Evolutionary conservation across 23 red algal genomes (phyloP), one percentile per base, ranked within the genome.

Genomic region (Agarophyton chilense): DNA sequence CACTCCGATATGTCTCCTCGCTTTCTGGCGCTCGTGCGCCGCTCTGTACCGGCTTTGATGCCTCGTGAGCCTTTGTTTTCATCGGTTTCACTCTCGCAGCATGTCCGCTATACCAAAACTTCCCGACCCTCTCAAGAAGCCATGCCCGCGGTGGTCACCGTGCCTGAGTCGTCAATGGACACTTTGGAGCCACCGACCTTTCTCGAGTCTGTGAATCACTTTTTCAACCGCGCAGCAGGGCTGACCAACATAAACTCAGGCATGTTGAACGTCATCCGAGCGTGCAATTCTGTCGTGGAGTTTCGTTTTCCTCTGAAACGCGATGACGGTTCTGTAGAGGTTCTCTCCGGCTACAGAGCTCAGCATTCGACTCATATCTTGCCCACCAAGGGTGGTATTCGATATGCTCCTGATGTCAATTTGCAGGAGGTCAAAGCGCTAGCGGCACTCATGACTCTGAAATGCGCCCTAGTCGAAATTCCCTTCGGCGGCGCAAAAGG

Each of bases 401-500:
- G 96, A 0, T 98, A 94, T 62, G 92, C 92, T 45, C 58, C 80
- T 28, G 79, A 80, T 52, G 96, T 98, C 40, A 87, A 91, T 52
- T 61, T 93, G 88, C 76, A 93, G 49, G 96, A 98, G 67, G 96
- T 98, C 26, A 94, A 98, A 39, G 96, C 96, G 26, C 75, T 98
- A 2, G 93, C 96, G 5, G 86, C 86, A 2, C 88, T 98, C 50
- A 98, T 98, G 96, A 95, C 96, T 21, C 88, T 95, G 71, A 98
- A 98, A 55, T 98, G 96, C 80, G 96, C 96, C 19, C 86, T 93
- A 29, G 96, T 98, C 45, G 92, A 95, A 41, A 93, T 98, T 21
- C 92, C 92, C n/a, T 98, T 95, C 73, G 96, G 96, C 10, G 96
- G 96, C 29, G 96, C 93, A 11, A 98, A 98, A 72, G 96, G 96